These are phyloP conservation scores for Gossypium bickii DNA, from an alignment of 345 rosid genomes.

Conservation along the genomic window DNA sequence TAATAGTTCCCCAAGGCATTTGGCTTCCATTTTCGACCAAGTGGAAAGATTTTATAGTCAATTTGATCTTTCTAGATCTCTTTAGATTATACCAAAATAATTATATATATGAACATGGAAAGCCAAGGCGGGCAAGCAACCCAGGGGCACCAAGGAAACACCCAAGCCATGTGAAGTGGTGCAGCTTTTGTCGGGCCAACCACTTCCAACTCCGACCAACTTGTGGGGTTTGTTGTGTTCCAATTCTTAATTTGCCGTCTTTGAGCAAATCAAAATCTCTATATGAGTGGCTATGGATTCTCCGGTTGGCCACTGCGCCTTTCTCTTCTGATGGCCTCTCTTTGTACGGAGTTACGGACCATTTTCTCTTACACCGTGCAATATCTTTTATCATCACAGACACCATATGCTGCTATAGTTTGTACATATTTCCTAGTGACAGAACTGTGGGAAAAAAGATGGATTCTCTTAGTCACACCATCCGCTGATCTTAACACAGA, in stretches of 20 bases:
- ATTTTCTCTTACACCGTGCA: not conserved
- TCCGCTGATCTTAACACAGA: not conserved
- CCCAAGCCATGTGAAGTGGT: slow-evolving; percentile 2
- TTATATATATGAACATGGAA: slow-evolving; percentile 1
- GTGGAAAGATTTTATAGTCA: not conserved
- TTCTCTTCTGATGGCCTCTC: not conserved
- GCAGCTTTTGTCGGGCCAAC: slow-evolving; percentile 49
- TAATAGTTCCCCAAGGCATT: not conserved
- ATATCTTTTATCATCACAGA: slow-evolving; percentile 1
- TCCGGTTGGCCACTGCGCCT: slow-evolving; percentile 19
- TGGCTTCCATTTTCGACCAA: not conserved
- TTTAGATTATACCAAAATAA: not conserved
- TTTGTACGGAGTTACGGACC: slow-evolving; percentile 31
- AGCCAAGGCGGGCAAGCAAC: slow-evolving; percentile 1
- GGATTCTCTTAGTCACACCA: not conserved
- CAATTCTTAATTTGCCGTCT: not conserved
- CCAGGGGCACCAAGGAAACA: not conserved
- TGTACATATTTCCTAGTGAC: not conserved
- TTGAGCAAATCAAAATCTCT: not conserved
- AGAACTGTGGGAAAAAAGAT: not conserved
- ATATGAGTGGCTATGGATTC: slow-evolving; percentile 23
- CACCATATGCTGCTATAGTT: not conserved
- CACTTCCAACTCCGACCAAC: slow-evolving; percentile 45
- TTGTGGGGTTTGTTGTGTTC: slow-evolving; percentile 18
- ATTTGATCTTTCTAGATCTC: not conserved